phyloP scores from a whole-genome alignment of 257 asterid species.

The Nicotiana otophora region DNA sequence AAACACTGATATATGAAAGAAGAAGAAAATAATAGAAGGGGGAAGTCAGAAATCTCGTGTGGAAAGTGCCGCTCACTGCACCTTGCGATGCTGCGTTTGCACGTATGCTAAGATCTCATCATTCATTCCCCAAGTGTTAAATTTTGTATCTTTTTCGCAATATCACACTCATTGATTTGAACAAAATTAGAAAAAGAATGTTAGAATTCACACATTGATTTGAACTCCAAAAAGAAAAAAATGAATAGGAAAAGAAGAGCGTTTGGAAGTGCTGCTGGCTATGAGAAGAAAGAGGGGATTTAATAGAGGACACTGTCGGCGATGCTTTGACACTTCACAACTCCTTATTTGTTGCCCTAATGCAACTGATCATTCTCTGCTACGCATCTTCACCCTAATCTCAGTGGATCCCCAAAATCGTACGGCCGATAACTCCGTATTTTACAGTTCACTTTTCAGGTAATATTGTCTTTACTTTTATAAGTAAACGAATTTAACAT shows the following conservation, averaged over 20 bases:
- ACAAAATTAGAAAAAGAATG: background rate
- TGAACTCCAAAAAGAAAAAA: background rate
- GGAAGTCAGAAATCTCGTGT: constrained; percentile 11
- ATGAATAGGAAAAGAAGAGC: background rate
- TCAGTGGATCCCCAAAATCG: background rate
- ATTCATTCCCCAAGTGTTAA: background rate
- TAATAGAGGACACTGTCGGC: background rate
- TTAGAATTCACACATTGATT: no score
- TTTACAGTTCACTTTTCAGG: no score
- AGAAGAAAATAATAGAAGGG: background rate
- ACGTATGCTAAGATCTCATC: constrained; percentile 7
- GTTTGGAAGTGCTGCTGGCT: no score
- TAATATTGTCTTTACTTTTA: no score
- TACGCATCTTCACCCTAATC: background rate
- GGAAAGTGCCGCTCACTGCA: constrained; percentile 14
- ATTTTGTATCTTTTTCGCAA: background rate
- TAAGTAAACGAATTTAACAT: no score
- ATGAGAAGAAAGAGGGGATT: background rate
- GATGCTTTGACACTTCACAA: background rate
- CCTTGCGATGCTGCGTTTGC: constrained; percentile 3
- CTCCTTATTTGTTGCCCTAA: background rate
- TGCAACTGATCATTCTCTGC: background rate
- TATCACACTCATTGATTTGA: background rate
- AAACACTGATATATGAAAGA: background rate
- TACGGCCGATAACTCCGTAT: no score